phyloP scores from a whole-genome alignment of 345 rosid species.

The Populus tremula region DNA sequence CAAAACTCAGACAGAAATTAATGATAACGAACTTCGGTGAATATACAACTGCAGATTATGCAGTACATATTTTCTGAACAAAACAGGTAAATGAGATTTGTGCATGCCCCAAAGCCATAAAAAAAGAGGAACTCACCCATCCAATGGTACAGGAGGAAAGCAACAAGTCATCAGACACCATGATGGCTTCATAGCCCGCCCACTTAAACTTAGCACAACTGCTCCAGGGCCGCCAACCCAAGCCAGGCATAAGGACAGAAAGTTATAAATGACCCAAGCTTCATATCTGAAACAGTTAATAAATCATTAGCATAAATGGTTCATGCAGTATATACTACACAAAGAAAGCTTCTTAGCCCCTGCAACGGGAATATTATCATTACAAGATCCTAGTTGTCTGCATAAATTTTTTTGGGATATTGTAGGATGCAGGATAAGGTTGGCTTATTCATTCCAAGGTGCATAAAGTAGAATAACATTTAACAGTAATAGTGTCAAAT shows the following conservation, averaged over 20 bases:
- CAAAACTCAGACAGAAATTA: slow-evolving; percentile 12
- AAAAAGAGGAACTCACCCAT: slow-evolving; percentile 62
- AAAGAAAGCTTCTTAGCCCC: background rate
- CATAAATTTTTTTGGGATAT: background rate
- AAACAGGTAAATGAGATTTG: background rate
- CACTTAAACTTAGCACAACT: slow-evolving; percentile 85
- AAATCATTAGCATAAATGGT: slow-evolving; percentile 4
- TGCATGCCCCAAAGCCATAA: background rate
- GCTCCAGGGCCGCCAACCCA: slow-evolving; percentile 99
- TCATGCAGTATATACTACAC: background rate
- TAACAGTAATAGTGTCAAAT: background rate
- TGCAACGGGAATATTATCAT: background rate
- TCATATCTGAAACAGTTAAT: slow-evolving; percentile 61
- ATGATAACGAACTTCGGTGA: background rate
- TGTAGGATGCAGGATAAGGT: background rate
- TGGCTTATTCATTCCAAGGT: background rate
- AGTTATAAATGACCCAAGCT: slow-evolving; percentile 98
- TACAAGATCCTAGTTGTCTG: background rate
- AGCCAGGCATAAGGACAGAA: slow-evolving; percentile 83
- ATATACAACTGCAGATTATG: background rate
- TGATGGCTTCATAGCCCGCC: slow-evolving; percentile 79
- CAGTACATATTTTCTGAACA: background rate
- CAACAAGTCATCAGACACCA: slow-evolving; percentile 89
- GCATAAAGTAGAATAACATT: background rate
- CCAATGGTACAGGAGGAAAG: slow-evolving; percentile 75